Conservation (phyloP, 2,329 filamentous ascomycete species). For the Beauveria varroae region DNA sequence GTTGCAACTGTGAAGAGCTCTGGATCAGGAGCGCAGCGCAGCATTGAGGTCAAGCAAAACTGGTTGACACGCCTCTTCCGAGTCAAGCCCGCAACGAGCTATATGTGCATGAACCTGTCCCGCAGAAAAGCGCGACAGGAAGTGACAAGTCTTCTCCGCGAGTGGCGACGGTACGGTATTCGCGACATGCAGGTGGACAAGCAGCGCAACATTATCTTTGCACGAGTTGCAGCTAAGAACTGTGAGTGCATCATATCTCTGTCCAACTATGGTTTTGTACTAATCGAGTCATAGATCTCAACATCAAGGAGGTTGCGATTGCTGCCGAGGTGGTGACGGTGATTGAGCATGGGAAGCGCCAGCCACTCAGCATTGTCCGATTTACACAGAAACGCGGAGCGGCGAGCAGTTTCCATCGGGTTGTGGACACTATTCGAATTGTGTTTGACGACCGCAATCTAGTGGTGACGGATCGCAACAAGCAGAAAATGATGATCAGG, state of each 20-base stretch:
- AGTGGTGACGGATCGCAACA: slow-evolving; percentile 59
- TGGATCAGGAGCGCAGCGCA: slow-evolving; percentile 34
- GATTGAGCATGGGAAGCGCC: slow-evolving; percentile 73
- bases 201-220: slow-evolving; percentile 70
- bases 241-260: slow-evolving; percentile 46
- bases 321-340: slow-evolving; percentile 82
- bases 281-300: slow-evolving; percentile 50
- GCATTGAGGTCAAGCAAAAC: slow-evolving; percentile 64
- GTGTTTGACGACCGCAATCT: slow-evolving; percentile 59
- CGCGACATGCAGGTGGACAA: slow-evolving; percentile 72
- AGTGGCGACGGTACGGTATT: slow-evolving; percentile 80
- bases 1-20: slow-evolving; percentile 26
- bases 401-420: slow-evolving; percentile 77
- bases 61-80: slow-evolving; percentile 88
- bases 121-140: slow-evolving; percentile 67
- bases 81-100: slow-evolving; percentile 71
- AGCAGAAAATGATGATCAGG: slow-evolving; percentile 67
- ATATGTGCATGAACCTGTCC: slow-evolving; percentile 68
- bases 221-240: slow-evolving; percentile 67
- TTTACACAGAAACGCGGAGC: slow-evolving; percentile 91
- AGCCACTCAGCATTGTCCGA: slow-evolving; percentile 70
- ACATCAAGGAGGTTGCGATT: slow-evolving; percentile 82
- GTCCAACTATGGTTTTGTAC: not conserved
- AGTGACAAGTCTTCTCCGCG: slow-evolving; percentile 63
- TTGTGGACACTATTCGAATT: slow-evolving; percentile 67